Evolutionary conservation across 2,329 filamentous ascomycete species (phyloP), one percentile per base, ranked within the genome.

Genomic region (Elsinoe arachidis): DNA sequence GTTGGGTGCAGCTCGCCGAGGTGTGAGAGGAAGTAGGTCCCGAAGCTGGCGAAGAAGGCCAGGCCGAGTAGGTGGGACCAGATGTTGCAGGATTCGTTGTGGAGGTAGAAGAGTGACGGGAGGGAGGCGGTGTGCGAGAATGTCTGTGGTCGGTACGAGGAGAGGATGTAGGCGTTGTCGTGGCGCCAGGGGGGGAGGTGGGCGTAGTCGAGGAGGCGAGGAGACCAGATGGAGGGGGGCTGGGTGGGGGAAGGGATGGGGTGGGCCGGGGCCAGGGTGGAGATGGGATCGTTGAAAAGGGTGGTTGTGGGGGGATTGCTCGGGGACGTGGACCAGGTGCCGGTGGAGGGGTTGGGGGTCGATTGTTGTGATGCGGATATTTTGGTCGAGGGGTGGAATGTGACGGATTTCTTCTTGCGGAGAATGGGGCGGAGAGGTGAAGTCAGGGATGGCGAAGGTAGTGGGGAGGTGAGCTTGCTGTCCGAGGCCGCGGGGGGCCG

Each of bases 51-150:
- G 35, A 80, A 63, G 1, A 86, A 53, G 10, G 85, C 81, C 5
- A 70, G 64, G 6, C 89, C 90, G 39, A 89, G 65, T 11, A 88
- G 76, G 68, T 89, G 86, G 2, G 82, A 79, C 69, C 85, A 88
- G 65, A 88, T 87, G 69, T 89, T 89, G 49, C 88, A 80, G 5
- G 80, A 80, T 67, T 85, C 81, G 67, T 85, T 87, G 72, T 88
- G 84, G 12, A 87, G 65, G 68, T 86, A 83, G 55, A 74, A 70
- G 14, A 88, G 72, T 35, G 79, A 83, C 38, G 76, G 71, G 58
- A 81, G 75, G 17, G 82, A 87, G 57, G 73, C 76, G 12, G 67
- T 59, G 69, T 83, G 86, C 0, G 84, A 87, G 57, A 78, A 78
- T 1, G 83, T 84, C 19, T 76, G 76, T 1, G 81, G 80, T 0